These are phyloP conservation scores for Chrysoporthe cubensis DNA, from an alignment of 2,329 filamentous ascomycete genomes.

Conservation along the genomic window DNA sequence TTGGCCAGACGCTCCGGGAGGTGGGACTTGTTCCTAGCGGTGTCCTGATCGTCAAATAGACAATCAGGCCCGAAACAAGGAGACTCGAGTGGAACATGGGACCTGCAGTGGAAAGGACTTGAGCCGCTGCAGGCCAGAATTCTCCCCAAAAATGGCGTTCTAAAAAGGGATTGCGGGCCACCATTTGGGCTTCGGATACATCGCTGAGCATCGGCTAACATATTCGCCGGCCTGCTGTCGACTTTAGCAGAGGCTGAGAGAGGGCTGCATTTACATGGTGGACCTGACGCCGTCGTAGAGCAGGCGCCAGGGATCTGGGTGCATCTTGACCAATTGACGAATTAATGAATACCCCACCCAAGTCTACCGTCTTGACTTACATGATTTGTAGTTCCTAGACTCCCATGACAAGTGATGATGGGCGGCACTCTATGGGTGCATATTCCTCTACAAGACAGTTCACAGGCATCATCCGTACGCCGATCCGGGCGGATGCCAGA, in stretches of 20 bases:
- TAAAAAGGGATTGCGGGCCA: background rate
- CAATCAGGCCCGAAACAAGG: background rate
- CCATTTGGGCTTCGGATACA: background rate
- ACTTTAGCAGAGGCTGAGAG: background rate
- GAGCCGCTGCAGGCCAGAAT: background rate
- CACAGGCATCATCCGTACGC: background rate
- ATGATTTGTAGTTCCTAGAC: background rate
- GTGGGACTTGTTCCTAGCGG: constrained; percentile 88
- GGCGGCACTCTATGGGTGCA: background rate
- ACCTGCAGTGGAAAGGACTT: background rate
- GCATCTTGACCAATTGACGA: constrained; percentile 3
- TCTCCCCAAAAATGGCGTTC: background rate
- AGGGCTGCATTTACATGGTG: background rate
- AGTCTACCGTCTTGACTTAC: background rate
- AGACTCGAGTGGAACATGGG: background rate
- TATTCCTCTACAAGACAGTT: background rate
- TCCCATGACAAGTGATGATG: background rate
- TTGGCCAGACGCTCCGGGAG: constrained; percentile 91
- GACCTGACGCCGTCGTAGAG: constrained; percentile 1
- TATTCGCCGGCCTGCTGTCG: constrained; percentile 2
- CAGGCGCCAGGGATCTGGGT: background rate
- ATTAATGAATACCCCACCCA: constrained; percentile 1
- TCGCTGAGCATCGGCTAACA: background rate
- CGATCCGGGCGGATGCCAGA: background rate
- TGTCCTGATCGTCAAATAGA: constrained; percentile 75